Conservation (phyloP, 2,329 filamentous ascomycete species). For the Pestalotiopsis sp. region DNA sequence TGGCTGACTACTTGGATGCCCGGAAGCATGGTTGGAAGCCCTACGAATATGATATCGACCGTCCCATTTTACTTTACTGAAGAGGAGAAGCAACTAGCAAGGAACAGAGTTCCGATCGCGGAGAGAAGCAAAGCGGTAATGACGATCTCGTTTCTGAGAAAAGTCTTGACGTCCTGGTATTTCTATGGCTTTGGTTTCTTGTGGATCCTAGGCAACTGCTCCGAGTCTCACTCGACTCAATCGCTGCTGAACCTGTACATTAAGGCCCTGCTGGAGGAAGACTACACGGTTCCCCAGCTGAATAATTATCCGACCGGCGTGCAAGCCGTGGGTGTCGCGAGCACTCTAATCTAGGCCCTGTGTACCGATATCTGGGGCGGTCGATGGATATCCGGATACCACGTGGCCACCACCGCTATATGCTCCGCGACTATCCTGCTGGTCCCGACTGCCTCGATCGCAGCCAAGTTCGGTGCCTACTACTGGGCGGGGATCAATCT, state of each 20-base stretch:
- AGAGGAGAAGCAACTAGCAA: neutral
- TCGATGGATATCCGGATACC: neutral
- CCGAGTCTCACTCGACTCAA: neutral
- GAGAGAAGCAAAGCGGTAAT: neutral
- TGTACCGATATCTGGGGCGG: neutral
- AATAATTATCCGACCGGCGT: neutral
- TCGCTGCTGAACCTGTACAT: neutral
- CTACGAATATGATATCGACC: too few relatives aligned
- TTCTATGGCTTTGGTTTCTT: neutral
- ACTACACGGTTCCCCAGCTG: neutral
- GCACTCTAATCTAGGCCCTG: neutral
- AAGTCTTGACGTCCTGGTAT: neutral
- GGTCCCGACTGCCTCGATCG: too few relatives aligned
- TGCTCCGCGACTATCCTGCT: neutral
- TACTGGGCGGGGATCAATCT: neutral
- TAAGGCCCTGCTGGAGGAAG: neutral
- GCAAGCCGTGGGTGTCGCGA: neutral
- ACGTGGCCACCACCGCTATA: neutral
- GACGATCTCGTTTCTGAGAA: neutral
- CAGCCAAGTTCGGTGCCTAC: neutral
- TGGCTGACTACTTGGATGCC: too few relatives aligned
- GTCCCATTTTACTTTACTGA: neutral
- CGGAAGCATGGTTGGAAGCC: too few relatives aligned
- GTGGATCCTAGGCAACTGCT: neutral
- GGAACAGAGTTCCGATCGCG: neutral